phyloP scores from a whole-genome alignment of 345 rosid species.

The Aegle marmelos region DNA sequence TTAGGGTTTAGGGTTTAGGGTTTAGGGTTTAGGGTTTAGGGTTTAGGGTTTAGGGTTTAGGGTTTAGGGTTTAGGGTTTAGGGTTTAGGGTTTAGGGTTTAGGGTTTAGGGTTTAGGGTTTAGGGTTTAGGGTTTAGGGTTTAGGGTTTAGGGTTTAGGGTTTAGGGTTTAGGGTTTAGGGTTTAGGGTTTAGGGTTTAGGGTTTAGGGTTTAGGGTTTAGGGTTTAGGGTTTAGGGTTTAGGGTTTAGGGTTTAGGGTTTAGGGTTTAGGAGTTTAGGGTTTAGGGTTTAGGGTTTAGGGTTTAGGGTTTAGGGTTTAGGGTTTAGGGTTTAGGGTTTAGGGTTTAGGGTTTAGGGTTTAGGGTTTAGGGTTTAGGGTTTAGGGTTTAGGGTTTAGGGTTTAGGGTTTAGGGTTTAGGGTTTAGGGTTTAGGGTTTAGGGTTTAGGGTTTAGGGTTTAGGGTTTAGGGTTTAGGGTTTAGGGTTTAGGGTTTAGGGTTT shows the following conservation, averaged over 20 bases:
- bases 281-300: background rate
- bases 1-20: slow-evolving; percentile 12
- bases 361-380: slow-evolving; percentile 22
- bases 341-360: slow-evolving; percentile 10
- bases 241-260: background rate
- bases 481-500: slow-evolving; percentile 13
- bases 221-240: background rate
- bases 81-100: background rate
- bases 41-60: background rate
- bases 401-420: slow-evolving; percentile 20
- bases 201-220: background rate
- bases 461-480: slow-evolving; percentile 10
- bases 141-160: background rate
- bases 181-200: slow-evolving; percentile 1
- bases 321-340: background rate
- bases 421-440: slow-evolving; percentile 18
- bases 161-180: background rate
- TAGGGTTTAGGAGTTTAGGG: slow-evolving; percentile 1
- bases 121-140: background rate
- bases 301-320: slow-evolving; percentile 2
- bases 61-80: background rate
- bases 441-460: slow-evolving; percentile 16
- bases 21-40: slow-evolving; percentile 1
- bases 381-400: slow-evolving; percentile 21
- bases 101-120: background rate